A percentile compares a stretch with the other conserved stretches of the same genome.
Conservation (phyloP, 768 basidiomycete genomes). For the Suillus clintonianus region DNA sequence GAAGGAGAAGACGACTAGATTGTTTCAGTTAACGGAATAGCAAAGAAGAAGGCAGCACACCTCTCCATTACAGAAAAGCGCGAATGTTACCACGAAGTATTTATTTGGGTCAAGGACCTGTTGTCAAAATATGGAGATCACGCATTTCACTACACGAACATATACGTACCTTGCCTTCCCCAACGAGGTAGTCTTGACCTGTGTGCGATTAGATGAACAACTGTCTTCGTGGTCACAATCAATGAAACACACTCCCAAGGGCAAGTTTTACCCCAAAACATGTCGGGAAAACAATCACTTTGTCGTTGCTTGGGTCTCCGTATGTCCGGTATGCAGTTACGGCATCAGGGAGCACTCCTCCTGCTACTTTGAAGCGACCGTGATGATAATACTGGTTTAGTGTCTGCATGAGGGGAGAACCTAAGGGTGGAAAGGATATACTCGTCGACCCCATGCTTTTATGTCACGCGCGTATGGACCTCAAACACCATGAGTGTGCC, state of each 20-base stretch:
- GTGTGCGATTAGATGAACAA: slow-evolving; percentile 9
- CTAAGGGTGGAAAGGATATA: too few species aligned
- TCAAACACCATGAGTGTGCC: background rate
- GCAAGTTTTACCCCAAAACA: slow-evolving; percentile 53
- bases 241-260: slow-evolving; percentile 40
- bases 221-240: slow-evolving; percentile 31
- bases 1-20: slow-evolving; percentile 60
- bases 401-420: slow-evolving; percentile 7
- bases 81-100: slow-evolving; percentile 59
- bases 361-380: slow-evolving; percentile 52
- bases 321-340: slow-evolving; percentile 60
- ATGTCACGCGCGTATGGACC: background rate
- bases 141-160: background rate
- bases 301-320: slow-evolving; percentile 52
- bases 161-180: slow-evolving; percentile 45
- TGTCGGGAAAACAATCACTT: slow-evolving; percentile 54
- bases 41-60: slow-evolving; percentile 27
- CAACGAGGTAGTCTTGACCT: slow-evolving; percentile 51
- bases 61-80: slow-evolving; percentile 61
- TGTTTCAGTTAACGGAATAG: background rate
- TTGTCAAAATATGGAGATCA: background rate
- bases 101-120: slow-evolving; percentile 52
- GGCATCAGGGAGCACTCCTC: slow-evolving; percentile 56
- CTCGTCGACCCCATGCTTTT: background rate
- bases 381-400: slow-evolving; percentile 51